phyloP scores from a whole-genome alignment of 495 filamentous ascomycete species.

The Tuber melanosporum region DNA sequence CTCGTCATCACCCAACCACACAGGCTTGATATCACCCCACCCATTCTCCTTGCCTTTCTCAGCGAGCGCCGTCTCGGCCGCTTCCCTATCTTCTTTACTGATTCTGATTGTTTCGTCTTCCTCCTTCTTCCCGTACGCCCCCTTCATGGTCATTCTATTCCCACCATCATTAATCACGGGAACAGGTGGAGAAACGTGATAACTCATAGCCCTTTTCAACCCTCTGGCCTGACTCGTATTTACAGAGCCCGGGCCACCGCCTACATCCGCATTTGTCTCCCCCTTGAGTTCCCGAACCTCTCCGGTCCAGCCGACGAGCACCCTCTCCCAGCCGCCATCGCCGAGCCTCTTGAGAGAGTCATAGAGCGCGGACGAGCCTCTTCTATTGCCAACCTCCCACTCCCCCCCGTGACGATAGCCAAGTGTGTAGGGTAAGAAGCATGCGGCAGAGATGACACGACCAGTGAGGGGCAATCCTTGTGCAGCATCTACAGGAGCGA shows the following conservation, averaged over 20 bases:
- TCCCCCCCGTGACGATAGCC: constrained; percentile 59
- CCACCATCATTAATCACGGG: constrained; percentile 33
- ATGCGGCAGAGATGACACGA: constrained; percentile 77
- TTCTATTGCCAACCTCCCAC: constrained; percentile 71
- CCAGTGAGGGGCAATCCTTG: constrained; percentile 60
- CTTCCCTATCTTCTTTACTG: constrained; percentile 56
- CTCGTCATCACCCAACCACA: constrained; percentile 72
- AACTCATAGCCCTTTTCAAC: constrained; percentile 34
- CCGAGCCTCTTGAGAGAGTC: constrained; percentile 80
- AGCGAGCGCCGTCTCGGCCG: constrained; percentile 62
- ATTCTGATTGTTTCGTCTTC: constrained; percentile 60
- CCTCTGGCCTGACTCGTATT: constrained; percentile 21
- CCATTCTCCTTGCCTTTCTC: constrained; percentile 49
- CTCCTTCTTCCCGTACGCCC: constrained; percentile 50
- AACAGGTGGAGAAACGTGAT: constrained; percentile 36
- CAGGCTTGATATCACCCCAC: constrained; percentile 64
- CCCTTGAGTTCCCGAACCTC: constrained; percentile 56
- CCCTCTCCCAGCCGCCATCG: constrained; percentile 77
- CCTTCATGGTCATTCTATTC: constrained; percentile 45
- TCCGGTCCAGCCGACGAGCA: constrained; percentile 85
- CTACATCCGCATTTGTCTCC: constrained; percentile 13
- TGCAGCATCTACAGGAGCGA: constrained; percentile 21
- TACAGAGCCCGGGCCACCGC: constrained; percentile 35
- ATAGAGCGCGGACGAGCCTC: constrained; percentile 80
- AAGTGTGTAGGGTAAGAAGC: constrained; percentile 72